Conservation (phyloP, 1,139 yeast genomes). For the Hyphopichia khmerensis region DNA sequence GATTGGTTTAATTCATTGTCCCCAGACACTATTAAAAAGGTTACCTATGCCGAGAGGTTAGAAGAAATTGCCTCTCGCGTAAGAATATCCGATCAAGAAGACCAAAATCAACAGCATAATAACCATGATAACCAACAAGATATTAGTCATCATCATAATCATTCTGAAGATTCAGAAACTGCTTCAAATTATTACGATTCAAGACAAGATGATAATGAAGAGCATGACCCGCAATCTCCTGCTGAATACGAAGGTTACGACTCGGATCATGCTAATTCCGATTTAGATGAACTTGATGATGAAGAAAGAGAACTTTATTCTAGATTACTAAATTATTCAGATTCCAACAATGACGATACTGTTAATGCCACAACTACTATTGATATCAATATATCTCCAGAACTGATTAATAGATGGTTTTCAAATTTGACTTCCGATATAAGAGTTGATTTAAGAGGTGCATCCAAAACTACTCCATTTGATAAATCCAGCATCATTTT, state of each 20-base stretch:
- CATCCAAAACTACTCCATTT: neutral
- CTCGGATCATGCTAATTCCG: neutral
- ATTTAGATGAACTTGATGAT: neutral
- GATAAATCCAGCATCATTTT: conserved; percentile 15
- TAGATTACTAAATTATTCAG: neutral
- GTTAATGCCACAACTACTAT: conserved; percentile 11
- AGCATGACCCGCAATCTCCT: neutral
- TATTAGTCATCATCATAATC: too few species aligned
- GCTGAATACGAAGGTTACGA: neutral
- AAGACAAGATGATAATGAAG: neutral
- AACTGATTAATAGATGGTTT: conserved; percentile 19
- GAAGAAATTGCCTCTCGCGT: neutral
- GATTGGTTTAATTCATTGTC: conserved; percentile 47
- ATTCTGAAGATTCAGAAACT: too few species aligned
- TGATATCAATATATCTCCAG: conserved; percentile 19
- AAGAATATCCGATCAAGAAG: too few species aligned
- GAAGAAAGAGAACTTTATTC: neutral
- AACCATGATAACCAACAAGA: neutral
- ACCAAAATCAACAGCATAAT: neutral
- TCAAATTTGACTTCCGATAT: conserved; percentile 8
- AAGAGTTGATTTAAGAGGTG: neutral
- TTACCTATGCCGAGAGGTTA: neutral
- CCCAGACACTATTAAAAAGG: conserved; percentile 17
- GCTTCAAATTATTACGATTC: neutral
- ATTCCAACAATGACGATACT: conserved; percentile 1